Base-by-base conservation (phyloP, 2,329 filamentous ascomycete genomes). In the Hypoxylon rubiginosum region DNA sequence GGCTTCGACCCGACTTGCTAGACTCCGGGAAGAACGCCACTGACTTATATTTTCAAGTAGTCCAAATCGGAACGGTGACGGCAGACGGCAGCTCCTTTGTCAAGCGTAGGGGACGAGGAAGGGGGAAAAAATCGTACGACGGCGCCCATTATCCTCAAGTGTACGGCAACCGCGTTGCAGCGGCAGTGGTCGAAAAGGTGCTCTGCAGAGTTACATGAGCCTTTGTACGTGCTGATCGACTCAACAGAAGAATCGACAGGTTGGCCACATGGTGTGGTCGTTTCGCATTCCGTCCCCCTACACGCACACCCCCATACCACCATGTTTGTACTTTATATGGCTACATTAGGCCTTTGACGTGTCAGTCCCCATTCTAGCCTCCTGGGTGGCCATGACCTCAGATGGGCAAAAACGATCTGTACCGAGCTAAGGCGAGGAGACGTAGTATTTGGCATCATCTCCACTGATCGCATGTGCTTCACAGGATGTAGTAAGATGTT, bases 331-430 rank as follows among this genome's bases (percentile, higher is more conserved):
- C 64, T 62, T 62, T 54, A 62, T 66, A 71, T 68, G 71, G 71
- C 71, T 67, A 75, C 66, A 72, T 66, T 66, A 66, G 65, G 58
- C 66, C 70, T 66, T 75, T 75, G 75, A 76, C 75, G 75, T 76
- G 75, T 75, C 74, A 74, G 71, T 73, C 72, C 66, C 72, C 73
- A 72, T 73, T 59, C 64, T 63, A 72, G 74, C 66, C 71, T 69
- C 70, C 48, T 62, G 55, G 68, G 69, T 68, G 74, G 71, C 71
- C 73, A 70, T 67, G 54, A 71, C 67, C 72, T 71, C 68, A 72
- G 73, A 73, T 71, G 72, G 67, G 67, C 4, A 24, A 69, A 64
- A 72, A 71, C 66, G 61, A 72, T 69, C 70, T 68, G 64, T 64
- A 61, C 71, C 70, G 69, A 71, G 64, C 68, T 72, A 73, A 71